Evolutionary conservation across 2,329 filamentous ascomycete species (phyloP), one percentile per base, ranked within the genome.

Genomic region (Furcasterigmium furcatum): DNA sequence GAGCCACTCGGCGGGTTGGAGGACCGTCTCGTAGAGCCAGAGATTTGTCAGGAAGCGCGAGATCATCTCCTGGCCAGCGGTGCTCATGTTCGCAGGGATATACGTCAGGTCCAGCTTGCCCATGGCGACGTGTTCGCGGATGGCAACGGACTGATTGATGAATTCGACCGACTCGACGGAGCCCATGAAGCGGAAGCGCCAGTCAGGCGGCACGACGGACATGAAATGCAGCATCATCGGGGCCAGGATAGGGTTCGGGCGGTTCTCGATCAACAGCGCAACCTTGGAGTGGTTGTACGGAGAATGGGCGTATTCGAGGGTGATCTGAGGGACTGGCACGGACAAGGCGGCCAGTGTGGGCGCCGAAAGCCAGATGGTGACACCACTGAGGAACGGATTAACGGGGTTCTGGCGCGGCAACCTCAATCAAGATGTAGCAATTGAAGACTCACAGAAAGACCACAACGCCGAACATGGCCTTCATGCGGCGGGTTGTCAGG

Each of bases 221-320:
- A 79, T 79, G 62, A 80, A 77, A 56, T 80, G 77, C 20, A 80
- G 65, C 58, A 79, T 63, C 32, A 79, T 63, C 2, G 77, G 76
- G 4, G 74, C 75, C 35, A 81, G 68, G 49, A 72, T 62, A 4
- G 75, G 67, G 29, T 68, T 65, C 2, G 71, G 55, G 1, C 77
- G 72, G 59, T 73, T 73, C 57, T 80, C 77, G 48, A 82, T 71
- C 18, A 82, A 66, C 10, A 82, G 68, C 25, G 76, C 78, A 30
- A 81, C 66, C 57, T 80, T 79, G 50, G 66, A 71, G 41, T 66
- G 62, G 55, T 79, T 76, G 61, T 65, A 73, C 10, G 61, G 62
- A 22, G 65, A 61, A 18, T 59, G 48, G 34, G 50, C 48, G 52
- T 68, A 69, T 43, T 67, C 59, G 41, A 72, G 50, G 9, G 52